Base-by-base conservation (phyloP, 2,329 filamentous ascomycete species). In the Alternaria ethzedia region DNA sequence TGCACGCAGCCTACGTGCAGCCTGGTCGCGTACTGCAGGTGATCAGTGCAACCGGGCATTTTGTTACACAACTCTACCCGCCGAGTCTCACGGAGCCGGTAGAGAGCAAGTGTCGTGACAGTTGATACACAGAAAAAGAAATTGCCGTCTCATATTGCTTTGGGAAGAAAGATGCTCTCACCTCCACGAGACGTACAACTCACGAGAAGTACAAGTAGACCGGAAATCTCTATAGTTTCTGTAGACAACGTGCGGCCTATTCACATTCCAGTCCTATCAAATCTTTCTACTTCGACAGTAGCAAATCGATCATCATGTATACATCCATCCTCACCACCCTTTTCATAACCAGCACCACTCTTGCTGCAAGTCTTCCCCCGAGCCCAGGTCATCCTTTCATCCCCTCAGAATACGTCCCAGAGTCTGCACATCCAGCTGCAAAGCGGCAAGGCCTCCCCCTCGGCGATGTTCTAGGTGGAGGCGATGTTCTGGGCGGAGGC, bases 1-100 rank as follows among this genome's bases (percentile, higher is more conserved):
- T 41, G 51, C 57, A 49, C 46, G 49, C 43, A 63, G 61, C 61
- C 63, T 67, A 44, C 54, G 65, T 61, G 60, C 63, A 69, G 70
- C 10, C 64, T 63, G 52, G 67, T 68, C 64, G 64, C 60, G 70
- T 70, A 60, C 59, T 66, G 64, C 70, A 68, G 60, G 32, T 54
- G 51, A 61, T 58, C 36, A 44, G 69, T 73, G 64, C 55, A 30
- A 72, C 70, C 57, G 49, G 52, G 26, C 36, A 51, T 28, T 41
- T 28, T 23, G 65, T 69, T 44, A 58, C 59, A 71, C 67, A 46
- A 54, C 59, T 17, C 57, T 41, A 23, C 28, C 50, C 57, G 17
- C 54, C 64, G 59, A 61, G 47, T 67, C 59, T 57, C 55, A 43
- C 43, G 47, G 30, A 57, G 28, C 54, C 46, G 57, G 54, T 28